Evolutionary conservation across 257 asterid species (phyloP).

Genomic region (Knoxia roxburghii): DNA sequence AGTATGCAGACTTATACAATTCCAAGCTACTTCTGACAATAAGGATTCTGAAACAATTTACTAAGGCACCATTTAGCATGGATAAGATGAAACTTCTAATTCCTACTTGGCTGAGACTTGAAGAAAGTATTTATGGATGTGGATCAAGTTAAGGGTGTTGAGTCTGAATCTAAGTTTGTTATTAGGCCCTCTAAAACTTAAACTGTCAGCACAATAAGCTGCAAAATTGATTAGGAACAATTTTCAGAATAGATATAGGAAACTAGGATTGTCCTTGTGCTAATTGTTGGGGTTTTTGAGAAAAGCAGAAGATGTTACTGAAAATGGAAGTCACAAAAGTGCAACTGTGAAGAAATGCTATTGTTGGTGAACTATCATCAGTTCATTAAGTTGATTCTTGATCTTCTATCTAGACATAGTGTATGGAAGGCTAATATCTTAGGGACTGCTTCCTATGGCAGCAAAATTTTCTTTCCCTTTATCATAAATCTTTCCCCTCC

Average conservation of each 20-base stretch:
- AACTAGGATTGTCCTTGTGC: background rate
- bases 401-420: background rate
- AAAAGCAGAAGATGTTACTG: background rate
- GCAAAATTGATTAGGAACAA: background rate
- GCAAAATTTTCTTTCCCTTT: background rate
- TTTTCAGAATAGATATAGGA: background rate
- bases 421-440: background rate
- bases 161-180: no score
- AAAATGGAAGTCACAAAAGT: background rate
- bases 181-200: background rate
- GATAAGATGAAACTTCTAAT: background rate
- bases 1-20: background rate
- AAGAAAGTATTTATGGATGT: background rate
- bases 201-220: background rate
- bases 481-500: background rate
- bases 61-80: background rate
- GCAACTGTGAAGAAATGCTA: background rate
- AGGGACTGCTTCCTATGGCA: background rate
- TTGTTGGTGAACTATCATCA: background rate
- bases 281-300: background rate
- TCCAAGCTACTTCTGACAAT: background rate
- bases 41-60: background rate
- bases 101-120: background rate
- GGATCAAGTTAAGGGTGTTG: background rate
- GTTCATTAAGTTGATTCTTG: background rate